Conservation (phyloP, 441 rosid genomes). For the Bocquillonia castaneifolia region DNA sequence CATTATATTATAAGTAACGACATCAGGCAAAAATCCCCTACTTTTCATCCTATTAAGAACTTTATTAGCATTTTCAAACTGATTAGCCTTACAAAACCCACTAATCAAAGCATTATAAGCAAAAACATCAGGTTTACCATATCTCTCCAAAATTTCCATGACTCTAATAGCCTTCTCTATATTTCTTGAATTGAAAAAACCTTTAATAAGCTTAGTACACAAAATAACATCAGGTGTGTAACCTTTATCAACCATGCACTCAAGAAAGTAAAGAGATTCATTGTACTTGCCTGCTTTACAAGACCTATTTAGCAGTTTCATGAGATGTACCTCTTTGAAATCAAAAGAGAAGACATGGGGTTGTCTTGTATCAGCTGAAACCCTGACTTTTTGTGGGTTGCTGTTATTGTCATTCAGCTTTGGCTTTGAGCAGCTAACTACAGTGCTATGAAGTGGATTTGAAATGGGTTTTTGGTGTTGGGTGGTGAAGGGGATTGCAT, state of each 20-base stretch:
- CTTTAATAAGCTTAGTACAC: slow-evolving; percentile 76
- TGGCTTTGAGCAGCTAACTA: slow-evolving; percentile 30
- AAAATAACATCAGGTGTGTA: slow-evolving; percentile 56
- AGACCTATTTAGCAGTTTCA: slow-evolving; percentile 48
- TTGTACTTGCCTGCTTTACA: slow-evolving; percentile 49
- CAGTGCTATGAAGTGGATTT: slow-evolving; percentile 23
- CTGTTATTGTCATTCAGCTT: slow-evolving; percentile 20
- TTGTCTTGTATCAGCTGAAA: slow-evolving; percentile 39
- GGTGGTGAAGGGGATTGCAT: slow-evolving; percentile 21
- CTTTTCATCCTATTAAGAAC: slow-evolving; percentile 63
- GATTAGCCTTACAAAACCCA: slow-evolving; percentile 67
- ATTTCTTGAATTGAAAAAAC: slow-evolving; percentile 52
- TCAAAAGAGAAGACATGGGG: slow-evolving; percentile 44
- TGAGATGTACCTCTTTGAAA: slow-evolving; percentile 47
- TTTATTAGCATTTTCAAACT: slow-evolving; percentile 44
- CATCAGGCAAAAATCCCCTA: slow-evolving; percentile 61
- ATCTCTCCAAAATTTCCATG: slow-evolving; percentile 66
- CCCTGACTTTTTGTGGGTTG: slow-evolving; percentile 24
- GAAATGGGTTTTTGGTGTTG: slow-evolving; percentile 32
- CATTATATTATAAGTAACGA: slow-evolving; percentile 76
- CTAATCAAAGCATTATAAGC: slow-evolving; percentile 75
- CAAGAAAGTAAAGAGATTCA: slow-evolving; percentile 75
- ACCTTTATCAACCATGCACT: slow-evolving; percentile 53
- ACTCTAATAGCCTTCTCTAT: slow-evolving; percentile 56
- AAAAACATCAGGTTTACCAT: slow-evolving; percentile 66